phyloP scores from a whole-genome alignment of 345 rosid species.

The Geranium brycei region DNA sequence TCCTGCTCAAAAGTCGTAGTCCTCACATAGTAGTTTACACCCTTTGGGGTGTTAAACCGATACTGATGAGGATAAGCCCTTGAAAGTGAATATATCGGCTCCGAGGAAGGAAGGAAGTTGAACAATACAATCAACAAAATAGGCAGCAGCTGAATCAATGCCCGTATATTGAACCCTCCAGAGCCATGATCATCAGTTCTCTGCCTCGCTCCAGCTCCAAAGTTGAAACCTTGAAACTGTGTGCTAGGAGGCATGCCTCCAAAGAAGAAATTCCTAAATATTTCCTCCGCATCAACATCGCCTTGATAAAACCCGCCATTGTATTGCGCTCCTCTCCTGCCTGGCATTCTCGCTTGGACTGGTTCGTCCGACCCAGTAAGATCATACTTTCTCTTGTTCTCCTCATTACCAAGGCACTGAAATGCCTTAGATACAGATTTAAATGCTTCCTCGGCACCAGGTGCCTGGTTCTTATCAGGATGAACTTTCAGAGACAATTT shows the following conservation, averaged over 20 bases:
- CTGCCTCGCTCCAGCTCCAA: conserved; percentile 52
- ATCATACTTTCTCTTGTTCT: conserved; percentile 56
- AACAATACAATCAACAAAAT: conserved; percentile 57
- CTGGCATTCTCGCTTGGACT: conserved; percentile 32
- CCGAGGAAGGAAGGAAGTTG: conserved; percentile 62
- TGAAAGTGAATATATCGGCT: conserved; percentile 56
- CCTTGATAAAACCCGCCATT: conserved; percentile 49
- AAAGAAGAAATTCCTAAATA: conserved; percentile 81
- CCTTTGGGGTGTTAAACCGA: conserved; percentile 53
- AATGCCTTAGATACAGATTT: conserved; percentile 84
- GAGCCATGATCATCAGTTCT: conserved; percentile 36
- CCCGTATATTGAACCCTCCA: conserved; percentile 46
- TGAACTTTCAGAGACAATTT: conserved; percentile 86
- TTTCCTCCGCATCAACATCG: conserved; percentile 83
- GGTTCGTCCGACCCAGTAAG: conserved; percentile 70
- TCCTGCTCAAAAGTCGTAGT: conserved; percentile 69
- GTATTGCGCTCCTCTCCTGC: conserved; percentile 28
- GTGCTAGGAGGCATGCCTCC: conserved; percentile 74
- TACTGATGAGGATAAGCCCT: conserved; percentile 65
- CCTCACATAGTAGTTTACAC: conserved; percentile 75
- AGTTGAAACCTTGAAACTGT: conserved; percentile 57
- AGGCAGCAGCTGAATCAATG: conserved; percentile 69
- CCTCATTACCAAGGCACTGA: conserved; percentile 76
- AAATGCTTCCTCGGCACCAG: conserved; percentile 89
- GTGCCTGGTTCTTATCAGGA: conserved; percentile 88